Percentiles rank a stretch among this genome's conserved stretches.
Conservation (phyloP, 305 asterid genomes). For the Fraxinus sp. region DNA sequence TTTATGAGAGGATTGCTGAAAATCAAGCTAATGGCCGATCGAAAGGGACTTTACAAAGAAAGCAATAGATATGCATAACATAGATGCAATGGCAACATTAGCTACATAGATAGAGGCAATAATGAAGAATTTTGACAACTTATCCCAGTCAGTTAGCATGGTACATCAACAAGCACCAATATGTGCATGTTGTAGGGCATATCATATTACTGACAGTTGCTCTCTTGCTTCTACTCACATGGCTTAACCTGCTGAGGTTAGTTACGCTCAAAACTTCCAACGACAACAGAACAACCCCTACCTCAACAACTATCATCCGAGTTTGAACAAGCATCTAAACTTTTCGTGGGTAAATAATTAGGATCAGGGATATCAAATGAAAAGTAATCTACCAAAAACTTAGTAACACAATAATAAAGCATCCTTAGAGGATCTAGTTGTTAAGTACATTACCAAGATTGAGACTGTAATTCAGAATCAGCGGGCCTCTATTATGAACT, state of each 20-base stretch:
- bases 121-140: neutral
- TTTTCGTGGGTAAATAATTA: neutral
- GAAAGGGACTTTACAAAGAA: neutral
- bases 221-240: neutral
- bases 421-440: neutral
- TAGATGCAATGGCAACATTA: neutral
- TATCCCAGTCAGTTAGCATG: neutral
- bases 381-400: neutral
- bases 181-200: neutral
- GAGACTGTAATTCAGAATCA: neutral
- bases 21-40: neutral
- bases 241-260: neutral
- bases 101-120: neutral
- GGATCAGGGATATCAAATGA: neutral
- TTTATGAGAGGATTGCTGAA: neutral
- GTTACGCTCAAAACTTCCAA: neutral
- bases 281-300: neutral
- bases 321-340: neutral
- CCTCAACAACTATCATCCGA: neutral
- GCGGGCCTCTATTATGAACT: neutral
- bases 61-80: neutral
- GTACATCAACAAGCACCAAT: neutral
- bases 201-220: neutral
- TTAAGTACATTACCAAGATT: neutral
- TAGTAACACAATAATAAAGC: neutral